These are phyloP conservation scores for Neonectria punicea DNA, from an alignment of 2,329 filamentous ascomycete species.

Conservation along the genomic window DNA sequence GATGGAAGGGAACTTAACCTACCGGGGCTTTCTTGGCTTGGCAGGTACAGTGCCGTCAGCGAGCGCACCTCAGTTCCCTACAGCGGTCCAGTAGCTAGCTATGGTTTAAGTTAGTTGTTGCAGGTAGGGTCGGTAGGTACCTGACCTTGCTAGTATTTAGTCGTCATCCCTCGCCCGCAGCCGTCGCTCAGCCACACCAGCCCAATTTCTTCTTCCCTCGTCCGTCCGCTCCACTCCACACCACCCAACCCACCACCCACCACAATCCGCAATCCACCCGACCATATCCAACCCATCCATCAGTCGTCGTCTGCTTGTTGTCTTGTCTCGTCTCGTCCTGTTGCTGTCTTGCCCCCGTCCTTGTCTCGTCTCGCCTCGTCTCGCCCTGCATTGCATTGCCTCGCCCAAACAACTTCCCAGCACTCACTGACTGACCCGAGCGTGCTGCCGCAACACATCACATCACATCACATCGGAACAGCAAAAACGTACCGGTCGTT, in stretches of 20 bases:
- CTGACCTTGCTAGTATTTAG: not conserved
- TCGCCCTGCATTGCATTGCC: too few species aligned
- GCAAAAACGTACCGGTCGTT: not conserved
- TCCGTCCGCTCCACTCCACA: constrained; percentile 11
- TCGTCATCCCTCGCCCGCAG: constrained; percentile 24
- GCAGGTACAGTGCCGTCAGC: constrained; percentile 1
- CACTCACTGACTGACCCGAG: too few species aligned
- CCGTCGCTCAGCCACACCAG: constrained; percentile 24
- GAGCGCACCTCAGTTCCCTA: not conserved
- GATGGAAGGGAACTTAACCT: too few species aligned
- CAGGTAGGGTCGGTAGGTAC: not conserved
- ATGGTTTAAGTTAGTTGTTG: too few species aligned
- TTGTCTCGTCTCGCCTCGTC: not conserved
- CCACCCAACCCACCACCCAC: not conserved
- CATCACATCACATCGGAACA: not conserved
- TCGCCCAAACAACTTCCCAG: too few species aligned
- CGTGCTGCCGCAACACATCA: not conserved
- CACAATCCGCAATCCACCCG: not conserved
- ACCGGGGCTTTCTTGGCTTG: not conserved
- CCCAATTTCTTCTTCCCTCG: constrained; percentile 23
- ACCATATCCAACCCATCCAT: not conserved
- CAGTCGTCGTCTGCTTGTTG: not conserved
- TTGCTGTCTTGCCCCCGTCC: not conserved
- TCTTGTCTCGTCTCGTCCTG: not conserved
- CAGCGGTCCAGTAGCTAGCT: not conserved